A percentile compares a stretch with the other conserved stretches of the same genome.
Evolutionary conservation across 768 basidiomycete species (phyloP).

Genomic region (Mycena maculata): DNA sequence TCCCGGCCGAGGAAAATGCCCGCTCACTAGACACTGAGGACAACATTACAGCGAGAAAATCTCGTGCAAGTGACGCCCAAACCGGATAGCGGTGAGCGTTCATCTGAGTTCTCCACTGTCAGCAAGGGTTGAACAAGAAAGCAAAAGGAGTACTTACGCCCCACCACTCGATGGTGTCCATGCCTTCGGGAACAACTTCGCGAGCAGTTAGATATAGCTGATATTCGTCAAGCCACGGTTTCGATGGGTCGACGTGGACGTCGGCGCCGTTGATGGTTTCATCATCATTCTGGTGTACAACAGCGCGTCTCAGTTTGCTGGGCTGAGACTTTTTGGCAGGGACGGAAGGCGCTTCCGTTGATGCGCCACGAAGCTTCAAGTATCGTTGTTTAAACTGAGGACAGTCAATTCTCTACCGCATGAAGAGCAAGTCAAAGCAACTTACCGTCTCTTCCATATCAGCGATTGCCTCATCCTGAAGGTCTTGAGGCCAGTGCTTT

Average conservation of each 20-base stretch:
- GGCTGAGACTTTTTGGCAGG: neutral
- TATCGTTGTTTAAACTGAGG: conserved; percentile 6
- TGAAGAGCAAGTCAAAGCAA: neutral
- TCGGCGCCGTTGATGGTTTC: neutral
- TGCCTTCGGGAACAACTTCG: neutral
- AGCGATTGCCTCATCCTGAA: neutral
- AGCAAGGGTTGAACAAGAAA: neutral
- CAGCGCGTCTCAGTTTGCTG: neutral
- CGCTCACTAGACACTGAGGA: conserved; percentile 1
- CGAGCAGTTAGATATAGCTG: neutral
- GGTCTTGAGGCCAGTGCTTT: conserved; percentile 9
- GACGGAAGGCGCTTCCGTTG: too few relatives aligned
- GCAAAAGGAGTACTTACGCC: neutral
- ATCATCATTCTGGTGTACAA: neutral
- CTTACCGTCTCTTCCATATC: conserved; percentile 16
- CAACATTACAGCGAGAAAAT: conserved; percentile 1
- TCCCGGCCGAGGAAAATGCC: conserved; percentile 13
- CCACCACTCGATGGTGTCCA: conserved; percentile 10
- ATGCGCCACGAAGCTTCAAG: neutral
- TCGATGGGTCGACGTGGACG: neutral
- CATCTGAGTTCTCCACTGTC: neutral
- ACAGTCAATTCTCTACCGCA: neutral
- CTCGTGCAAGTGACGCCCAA: conserved; percentile 1
- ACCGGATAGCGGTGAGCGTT: neutral
- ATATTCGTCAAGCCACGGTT: conserved; percentile 15